Conservation (phyloP, 106 monocot genomes). For the Apostasia shenzhenica region DNA sequence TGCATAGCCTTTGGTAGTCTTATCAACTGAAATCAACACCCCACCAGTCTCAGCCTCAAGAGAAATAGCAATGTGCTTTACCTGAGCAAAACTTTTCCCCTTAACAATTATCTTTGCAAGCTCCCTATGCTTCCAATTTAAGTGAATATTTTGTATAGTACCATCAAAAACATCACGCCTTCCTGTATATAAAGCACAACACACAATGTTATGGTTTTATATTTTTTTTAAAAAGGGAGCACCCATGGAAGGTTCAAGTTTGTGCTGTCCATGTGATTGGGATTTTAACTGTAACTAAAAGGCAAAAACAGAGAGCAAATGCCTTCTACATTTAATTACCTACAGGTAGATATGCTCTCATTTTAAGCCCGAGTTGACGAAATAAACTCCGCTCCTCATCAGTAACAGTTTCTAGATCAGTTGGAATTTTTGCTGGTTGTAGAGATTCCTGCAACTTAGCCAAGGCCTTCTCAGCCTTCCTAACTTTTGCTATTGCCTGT, state of each 20-base stretch:
- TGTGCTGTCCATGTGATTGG: too few species aligned
- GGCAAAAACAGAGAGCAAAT: not conserved
- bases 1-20: slow-evolving; percentile 88
- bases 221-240: not conserved
- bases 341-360: slow-evolving; percentile 56
- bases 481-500: slow-evolving; percentile 70
- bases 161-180: slow-evolving; percentile 87
- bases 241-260: too few species aligned
- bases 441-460: slow-evolving; percentile 77
- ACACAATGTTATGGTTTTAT: not conserved
- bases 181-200: slow-evolving; percentile 26
- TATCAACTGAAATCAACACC: slow-evolving; percentile 84
- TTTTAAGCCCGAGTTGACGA: slow-evolving; percentile 83
- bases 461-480: slow-evolving; percentile 84
- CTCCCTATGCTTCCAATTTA: slow-evolving; percentile 84
- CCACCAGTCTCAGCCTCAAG: slow-evolving; percentile 98
- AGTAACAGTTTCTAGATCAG: slow-evolving; percentile 89
- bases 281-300: not conserved
- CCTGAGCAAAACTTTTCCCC: slow-evolving; percentile 76
- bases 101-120: slow-evolving; percentile 82
- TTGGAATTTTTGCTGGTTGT: slow-evolving; percentile 70
- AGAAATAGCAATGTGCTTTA: slow-evolving; percentile 85
- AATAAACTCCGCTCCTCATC: slow-evolving; percentile 84
- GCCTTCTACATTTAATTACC: slow-evolving; percentile 24
- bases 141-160: slow-evolving; percentile 83